Conservation (phyloP, 2,329 filamentous ascomycete genomes). For the Paecilomyces fulvus region DNA sequence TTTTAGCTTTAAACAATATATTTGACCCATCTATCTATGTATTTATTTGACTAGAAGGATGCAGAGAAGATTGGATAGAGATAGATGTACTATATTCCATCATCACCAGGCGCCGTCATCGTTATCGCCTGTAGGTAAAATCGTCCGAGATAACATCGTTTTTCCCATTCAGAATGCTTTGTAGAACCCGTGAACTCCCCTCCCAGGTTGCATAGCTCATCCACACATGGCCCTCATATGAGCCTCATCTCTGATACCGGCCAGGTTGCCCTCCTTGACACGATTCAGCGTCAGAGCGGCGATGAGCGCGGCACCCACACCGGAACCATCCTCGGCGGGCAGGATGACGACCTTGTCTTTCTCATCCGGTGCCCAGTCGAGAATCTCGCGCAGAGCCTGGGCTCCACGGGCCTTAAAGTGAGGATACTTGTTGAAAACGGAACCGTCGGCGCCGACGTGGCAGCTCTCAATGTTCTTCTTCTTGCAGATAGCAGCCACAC, state of each 20-base stretch:
- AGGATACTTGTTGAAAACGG: constrained; percentile 98
- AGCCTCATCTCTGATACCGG: constrained; percentile 47
- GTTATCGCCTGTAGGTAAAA: not conserved
- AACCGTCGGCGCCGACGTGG: constrained; percentile 94
- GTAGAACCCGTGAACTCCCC: not conserved
- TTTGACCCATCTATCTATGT: not conserved
- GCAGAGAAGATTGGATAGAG: not conserved
- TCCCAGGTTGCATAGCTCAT: not conserved
- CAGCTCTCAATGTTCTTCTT: constrained; percentile 85
- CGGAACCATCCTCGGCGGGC: constrained; percentile 88
- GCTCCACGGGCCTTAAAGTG: constrained; percentile 94
- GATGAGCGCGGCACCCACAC: constrained; percentile 94
- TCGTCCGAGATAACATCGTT: not conserved
- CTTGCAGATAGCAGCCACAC: constrained; percentile 90
- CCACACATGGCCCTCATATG: constrained; percentile 27
- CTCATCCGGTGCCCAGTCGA: constrained; percentile 81
- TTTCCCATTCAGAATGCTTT: not conserved
- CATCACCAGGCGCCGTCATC: not conserved
- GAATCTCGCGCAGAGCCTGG: constrained; percentile 81
- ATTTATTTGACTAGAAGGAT: not conserved
- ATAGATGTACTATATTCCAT: not conserved
- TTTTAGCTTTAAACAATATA: not conserved
- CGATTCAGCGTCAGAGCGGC: constrained; percentile 62
- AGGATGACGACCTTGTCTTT: constrained; percentile 82
- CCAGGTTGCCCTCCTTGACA: constrained; percentile 50